Base-by-base conservation (phyloP, 2,329 filamentous ascomycete species). In the Aspergillus quadricinctus region DNA sequence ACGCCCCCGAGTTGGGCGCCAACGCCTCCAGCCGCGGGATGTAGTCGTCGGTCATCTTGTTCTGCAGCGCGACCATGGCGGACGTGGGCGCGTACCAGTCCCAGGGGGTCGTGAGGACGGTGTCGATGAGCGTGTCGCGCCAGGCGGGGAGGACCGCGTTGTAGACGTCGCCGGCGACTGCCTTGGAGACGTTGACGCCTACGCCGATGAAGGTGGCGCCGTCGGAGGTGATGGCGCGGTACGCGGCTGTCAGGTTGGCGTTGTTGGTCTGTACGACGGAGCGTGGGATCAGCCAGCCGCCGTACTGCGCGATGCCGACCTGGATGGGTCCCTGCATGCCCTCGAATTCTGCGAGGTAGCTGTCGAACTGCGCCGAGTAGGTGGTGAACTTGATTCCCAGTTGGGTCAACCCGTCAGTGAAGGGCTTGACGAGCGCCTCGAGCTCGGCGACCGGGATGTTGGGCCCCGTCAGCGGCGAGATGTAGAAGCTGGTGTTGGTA, bases 391-490 rank as follows among this genome's bases (percentile, higher is more conserved):
- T 62, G 53, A 77, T 73, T 2, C 65, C 64, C 21, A 73, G 57
- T 3, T 49, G 53, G 19, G 74, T 67, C 8, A 84, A 74, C 4
- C 67, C 71, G 19, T 68, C 61, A 8, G 70, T 67, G 55, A 81
- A 78, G 2, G 80, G 78, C 2, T 68, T 61, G n/a, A 85, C 67
- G n/a, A 81, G 75, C 2, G 62, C 60, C 40, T 75, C 63, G 10
- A 82, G 72, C 45, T 83, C 61, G 4, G 61, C 66, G 2, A 74
- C 67, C 2, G 74, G 76, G 56, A 80, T 77, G 62, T 76, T 74
- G 40, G 78, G 82, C 1, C 74, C 78, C 0, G 78, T 83, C 27
- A 82, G 60, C 3, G 78, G 76, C 0, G 70, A 69, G 27, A 84
- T 67, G 25, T 66, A 65, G 29, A 77, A 76, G 62, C 81, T 83